Evolutionary conservation across 2,329 filamentous ascomycete species (phyloP).

Genomic region (Colletotrichum sp.): DNA sequence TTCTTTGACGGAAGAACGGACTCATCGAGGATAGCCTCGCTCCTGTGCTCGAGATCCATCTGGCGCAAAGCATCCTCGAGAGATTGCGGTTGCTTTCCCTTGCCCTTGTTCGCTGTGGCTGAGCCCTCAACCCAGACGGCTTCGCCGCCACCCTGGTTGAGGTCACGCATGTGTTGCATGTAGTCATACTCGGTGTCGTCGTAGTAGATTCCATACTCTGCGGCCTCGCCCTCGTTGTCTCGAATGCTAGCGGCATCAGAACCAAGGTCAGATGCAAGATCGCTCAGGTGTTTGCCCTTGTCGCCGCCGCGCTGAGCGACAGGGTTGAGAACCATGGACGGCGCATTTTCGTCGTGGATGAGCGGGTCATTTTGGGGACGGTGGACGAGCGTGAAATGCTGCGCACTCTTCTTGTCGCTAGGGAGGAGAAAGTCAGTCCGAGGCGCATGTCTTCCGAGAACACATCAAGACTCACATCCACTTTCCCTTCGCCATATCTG

Average conservation of each 20-base stretch:
- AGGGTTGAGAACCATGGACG: constrained; percentile 88
- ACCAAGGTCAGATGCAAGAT: constrained; percentile 79
- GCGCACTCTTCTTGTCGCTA: constrained; percentile 86
- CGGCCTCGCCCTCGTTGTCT: constrained; percentile 94
- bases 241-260: constrained; percentile 70
- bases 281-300: constrained; percentile 71
- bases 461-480: constrained; percentile 58
- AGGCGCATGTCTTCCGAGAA: background rate
- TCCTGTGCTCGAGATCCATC: constrained; percentile 59
- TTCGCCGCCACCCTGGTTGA: constrained; percentile 76
- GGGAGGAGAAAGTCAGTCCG: constrained; percentile 23
- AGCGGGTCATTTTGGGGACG: constrained; percentile 96
- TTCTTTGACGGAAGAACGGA: constrained; percentile 83
- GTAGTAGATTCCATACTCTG: constrained; percentile 90
- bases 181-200: constrained; percentile 98
- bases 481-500: constrained; percentile 73
- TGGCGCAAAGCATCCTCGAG: constrained; percentile 83
- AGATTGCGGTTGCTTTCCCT: constrained; percentile 76
- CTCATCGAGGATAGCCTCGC: constrained; percentile 69
- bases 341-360: constrained; percentile 89
- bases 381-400: constrained; percentile 93
- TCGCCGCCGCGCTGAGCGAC: constrained; percentile 47
- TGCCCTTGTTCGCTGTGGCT: constrained; percentile 64
- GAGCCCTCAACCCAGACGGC: constrained; percentile 83
- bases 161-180: constrained; percentile 96